Evolutionary conservation across 1,284 basidiomycete species (phyloP).

Genomic region (Malassezia restricta): DNA sequence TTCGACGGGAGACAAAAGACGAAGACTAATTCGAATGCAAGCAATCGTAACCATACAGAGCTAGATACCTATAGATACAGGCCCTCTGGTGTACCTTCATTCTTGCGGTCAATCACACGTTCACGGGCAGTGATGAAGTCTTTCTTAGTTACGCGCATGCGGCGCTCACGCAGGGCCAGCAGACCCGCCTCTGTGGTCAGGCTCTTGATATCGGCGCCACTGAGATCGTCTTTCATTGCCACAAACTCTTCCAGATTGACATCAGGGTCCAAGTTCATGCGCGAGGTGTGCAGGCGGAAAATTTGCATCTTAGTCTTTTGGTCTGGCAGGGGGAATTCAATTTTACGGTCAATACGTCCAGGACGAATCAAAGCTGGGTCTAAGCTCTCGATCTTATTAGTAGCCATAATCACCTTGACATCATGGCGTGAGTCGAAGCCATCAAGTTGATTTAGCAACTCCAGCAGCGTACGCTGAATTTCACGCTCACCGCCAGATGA

Average conservation of each 20-base stretch:
- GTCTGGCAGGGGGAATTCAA: conserved; percentile 50
- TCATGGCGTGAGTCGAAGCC: conserved; percentile 98
- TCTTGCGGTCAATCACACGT: conserved; percentile 43
- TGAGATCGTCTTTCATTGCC: conserved; percentile 88
- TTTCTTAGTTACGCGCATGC: conserved; percentile 87
- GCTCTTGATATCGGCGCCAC: conserved; percentile 95
- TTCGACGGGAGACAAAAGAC: conserved; percentile 28
- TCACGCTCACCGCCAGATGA: conserved; percentile 49
- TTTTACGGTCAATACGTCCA: conserved; percentile 98
- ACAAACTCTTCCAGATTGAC: conserved; percentile 95
- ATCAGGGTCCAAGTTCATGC: conserved; percentile 83
- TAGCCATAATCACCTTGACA: conserved; percentile 78
- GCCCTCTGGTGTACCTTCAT: conserved; percentile 40
- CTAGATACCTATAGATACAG: conserved; percentile 20
- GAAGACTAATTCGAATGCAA: conserved; percentile 17
- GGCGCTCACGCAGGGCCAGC: conserved; percentile 78
- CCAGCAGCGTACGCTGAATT: conserved; percentile 48
- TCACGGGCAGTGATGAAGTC: conserved; percentile 43
- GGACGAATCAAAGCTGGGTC: conserved; percentile 95
- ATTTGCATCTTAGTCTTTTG: conserved; percentile 58
- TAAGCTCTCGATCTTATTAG: conserved; percentile 82
- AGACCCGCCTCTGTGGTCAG: conserved; percentile 81
- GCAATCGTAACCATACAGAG: not conserved
- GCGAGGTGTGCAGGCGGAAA: conserved; percentile 88
- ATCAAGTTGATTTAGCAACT: conserved; percentile 63